phyloP scores from a whole-genome alignment of 768 basidiomycete species.

The Amanita muscaria region DNA sequence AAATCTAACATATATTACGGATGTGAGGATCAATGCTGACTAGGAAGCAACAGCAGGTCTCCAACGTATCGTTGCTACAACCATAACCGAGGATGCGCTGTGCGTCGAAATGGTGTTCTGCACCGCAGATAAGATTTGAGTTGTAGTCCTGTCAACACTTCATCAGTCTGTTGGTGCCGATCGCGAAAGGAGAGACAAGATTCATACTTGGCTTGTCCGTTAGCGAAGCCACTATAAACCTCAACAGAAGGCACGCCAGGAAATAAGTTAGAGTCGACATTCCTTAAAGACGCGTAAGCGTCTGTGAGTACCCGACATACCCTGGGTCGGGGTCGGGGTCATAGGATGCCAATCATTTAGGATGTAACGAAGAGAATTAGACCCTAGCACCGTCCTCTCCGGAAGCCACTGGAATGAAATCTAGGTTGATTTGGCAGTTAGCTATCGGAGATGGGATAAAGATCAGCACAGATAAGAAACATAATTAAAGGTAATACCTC shows the following conservation, averaged over 20 bases:
- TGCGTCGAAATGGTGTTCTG: conserved; percentile 25
- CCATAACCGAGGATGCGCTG: conserved; percentile 28
- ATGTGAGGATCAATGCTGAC: too few relatives aligned
- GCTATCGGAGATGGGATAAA: conserved; percentile 18
- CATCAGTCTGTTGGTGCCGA: background rate
- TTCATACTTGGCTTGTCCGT: conserved; percentile 31
- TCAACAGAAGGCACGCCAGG: conserved; percentile 35
- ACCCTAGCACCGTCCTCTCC: conserved; percentile 32
- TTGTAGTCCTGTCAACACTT: conserved; percentile 27
- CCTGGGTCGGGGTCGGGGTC: background rate
- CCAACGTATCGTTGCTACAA: too few relatives aligned
- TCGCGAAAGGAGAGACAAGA: background rate
- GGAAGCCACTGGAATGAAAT: conserved; percentile 34
- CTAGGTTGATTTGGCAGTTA: conserved; percentile 31
- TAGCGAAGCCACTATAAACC: conserved; percentile 37
- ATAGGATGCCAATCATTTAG: background rate
- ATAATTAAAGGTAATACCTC: conserved; percentile 25
- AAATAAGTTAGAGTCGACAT: conserved; percentile 32
- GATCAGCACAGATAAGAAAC: background rate
- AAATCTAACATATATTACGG: too few relatives aligned
- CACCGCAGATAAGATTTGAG: conserved; percentile 33
- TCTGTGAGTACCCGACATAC: conserved; percentile 30
- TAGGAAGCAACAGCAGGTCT: too few relatives aligned
- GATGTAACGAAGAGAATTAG: conserved; percentile 28
- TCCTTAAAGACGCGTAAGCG: conserved; percentile 21